Evolutionary conservation across 2,329 filamentous ascomycete species (phyloP).

Genomic region (Calonectria hawksworthii): DNA sequence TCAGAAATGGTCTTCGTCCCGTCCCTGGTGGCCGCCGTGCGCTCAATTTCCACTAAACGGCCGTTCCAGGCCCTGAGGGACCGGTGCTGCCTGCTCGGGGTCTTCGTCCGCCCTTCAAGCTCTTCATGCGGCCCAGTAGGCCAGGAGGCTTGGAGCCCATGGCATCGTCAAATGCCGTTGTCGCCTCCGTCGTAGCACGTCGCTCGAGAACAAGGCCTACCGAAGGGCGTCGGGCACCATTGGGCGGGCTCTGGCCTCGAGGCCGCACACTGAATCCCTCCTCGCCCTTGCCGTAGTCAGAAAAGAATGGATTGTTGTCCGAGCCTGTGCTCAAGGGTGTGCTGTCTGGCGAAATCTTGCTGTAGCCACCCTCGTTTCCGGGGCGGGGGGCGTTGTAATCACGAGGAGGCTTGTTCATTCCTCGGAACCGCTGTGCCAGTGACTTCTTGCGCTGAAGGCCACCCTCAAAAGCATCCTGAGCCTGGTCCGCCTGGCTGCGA

Average conservation of each 20-base stretch:
- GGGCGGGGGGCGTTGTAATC: conserved; percentile 70
- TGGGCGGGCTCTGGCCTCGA: conserved; percentile 68
- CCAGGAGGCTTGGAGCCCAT: conserved; percentile 66
- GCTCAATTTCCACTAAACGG: conserved; percentile 52
- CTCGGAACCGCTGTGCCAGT: conserved; percentile 89
- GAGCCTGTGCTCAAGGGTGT: conserved; percentile 50
- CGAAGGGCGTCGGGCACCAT: conserved; percentile 53
- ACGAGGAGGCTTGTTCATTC: conserved; percentile 80
- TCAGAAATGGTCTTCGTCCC: conserved; percentile 31
- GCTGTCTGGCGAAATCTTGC: conserved; percentile 57
- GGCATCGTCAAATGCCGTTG: conserved; percentile 55
- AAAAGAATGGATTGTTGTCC: conserved; percentile 82
- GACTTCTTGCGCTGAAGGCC: conserved; percentile 93
- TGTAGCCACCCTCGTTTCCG: conserved; percentile 62
- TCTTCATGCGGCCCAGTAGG: conserved; percentile 85
- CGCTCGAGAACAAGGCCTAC: conserved; percentile 69
- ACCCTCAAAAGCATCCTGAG: conserved; percentile 67
- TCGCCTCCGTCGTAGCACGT: conserved; percentile 72
- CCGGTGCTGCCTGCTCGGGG: conserved; percentile 54
- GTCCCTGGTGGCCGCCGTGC: conserved; percentile 39
- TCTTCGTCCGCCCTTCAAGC: conserved; percentile 78
- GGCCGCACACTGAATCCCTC: conserved; percentile 64
- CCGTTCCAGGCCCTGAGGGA: conserved; percentile 56
- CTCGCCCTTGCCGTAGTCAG: conserved; percentile 76
- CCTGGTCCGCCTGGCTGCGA: conserved; percentile 78